Conservation (phyloP, 257 asterid species). For the Capsicum chinense region DNA sequence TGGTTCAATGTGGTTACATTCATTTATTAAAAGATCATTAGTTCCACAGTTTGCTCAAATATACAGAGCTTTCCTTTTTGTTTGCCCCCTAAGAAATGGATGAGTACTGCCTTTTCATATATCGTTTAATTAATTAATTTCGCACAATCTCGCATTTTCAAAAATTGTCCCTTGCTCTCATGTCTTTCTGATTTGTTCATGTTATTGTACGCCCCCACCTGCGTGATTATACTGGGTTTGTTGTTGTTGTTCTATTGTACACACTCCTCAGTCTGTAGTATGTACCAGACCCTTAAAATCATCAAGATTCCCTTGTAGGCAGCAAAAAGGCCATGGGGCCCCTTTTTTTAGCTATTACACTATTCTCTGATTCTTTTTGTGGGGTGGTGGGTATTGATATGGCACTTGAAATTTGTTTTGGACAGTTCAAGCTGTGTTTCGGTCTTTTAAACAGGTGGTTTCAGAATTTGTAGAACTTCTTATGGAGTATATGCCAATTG, state of each 20-base stretch:
- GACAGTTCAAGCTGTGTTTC: background rate
- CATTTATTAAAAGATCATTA: background rate
- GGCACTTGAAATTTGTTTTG: slow-evolving; percentile 11
- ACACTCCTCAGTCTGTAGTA: background rate
- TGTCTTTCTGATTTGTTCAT: slow-evolving; percentile 5
- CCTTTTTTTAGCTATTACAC: background rate
- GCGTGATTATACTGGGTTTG: background rate
- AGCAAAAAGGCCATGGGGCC: background rate
- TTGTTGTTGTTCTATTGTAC: background rate
- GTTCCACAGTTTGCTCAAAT: slow-evolving; percentile 16
- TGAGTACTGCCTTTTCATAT: background rate
- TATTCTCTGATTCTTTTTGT: slow-evolving; percentile 9
- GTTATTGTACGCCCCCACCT: background rate
- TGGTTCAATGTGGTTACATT: background rate
- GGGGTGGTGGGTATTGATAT: background rate
- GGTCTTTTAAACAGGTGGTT: background rate
- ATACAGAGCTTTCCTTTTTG: background rate
- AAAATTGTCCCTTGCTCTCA: background rate
- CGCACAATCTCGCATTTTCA: background rate
- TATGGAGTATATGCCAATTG: background rate
- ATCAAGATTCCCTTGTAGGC: slow-evolving; percentile 1
- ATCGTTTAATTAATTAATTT: slow-evolving; percentile 1
- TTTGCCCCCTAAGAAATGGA: background rate
- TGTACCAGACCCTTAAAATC: slow-evolving; percentile 7
- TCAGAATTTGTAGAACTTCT: background rate